Conservation (phyloP, 2,329 filamentous ascomycete genomes). For the Aspergillus puulaauensis region DNA sequence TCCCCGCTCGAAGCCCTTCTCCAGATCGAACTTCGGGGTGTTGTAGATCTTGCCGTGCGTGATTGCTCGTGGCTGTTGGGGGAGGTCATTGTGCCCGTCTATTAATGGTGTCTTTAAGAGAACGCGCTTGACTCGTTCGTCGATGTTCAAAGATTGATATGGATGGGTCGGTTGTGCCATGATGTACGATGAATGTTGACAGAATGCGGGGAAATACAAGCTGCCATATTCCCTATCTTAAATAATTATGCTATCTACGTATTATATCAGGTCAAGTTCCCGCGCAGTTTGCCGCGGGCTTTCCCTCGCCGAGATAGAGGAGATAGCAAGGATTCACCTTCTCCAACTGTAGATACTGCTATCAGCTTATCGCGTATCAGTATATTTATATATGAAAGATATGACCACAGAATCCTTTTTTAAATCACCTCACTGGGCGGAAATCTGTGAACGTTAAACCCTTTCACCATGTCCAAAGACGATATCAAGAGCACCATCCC, state of each 20-base stretch:
- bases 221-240: no score
- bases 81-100: conserved; percentile 5
- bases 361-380: no score
- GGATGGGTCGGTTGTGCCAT: not conserved
- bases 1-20: not conserved
- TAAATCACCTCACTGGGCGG: no score
- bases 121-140: not conserved
- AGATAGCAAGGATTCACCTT: no score
- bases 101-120: not conserved
- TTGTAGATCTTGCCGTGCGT: conserved; percentile 2
- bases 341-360: no score
- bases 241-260: no score
- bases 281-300: not conserved
- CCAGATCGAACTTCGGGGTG: not conserved
- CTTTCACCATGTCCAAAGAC: not conserved
- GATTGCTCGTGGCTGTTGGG: not conserved
- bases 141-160: not conserved
- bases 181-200: not conserved
- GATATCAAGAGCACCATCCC: not conserved
- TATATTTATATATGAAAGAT: no score
- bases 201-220: no score
- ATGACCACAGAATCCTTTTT: no score
- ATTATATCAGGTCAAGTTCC: not conserved
- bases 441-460: no score
- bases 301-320: no score